Percentiles rank a stretch among this genome's conserved stretches.
phyloP scores from a whole-genome alignment of 805 yeast genomes.

The Candida wancherniae region DNA sequence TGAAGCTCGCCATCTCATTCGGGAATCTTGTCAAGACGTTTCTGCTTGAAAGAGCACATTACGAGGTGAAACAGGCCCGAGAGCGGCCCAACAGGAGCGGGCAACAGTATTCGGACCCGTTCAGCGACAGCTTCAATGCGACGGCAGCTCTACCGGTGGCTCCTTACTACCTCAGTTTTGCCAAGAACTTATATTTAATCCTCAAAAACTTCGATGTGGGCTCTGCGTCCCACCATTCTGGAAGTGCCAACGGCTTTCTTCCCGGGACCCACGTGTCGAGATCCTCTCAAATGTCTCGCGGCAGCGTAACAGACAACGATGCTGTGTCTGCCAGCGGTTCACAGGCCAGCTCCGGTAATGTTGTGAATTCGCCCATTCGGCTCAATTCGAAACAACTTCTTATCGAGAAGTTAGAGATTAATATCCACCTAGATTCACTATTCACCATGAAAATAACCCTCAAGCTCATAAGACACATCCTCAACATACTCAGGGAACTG shows the following conservation, averaged over 20 bases:
- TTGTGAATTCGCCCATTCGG: constrained; percentile 34
- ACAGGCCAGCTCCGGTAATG: constrained; percentile 3
- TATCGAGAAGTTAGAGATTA: constrained; percentile 41
- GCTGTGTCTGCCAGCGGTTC: constrained; percentile 2
- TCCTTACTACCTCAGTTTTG: constrained; percentile 29
- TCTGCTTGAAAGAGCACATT: constrained; percentile 30
- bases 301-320: constrained; percentile 1
- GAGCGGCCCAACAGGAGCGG: constrained; percentile 7
- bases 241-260: not conserved
- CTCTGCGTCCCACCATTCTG: constrained; percentile 3
- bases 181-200: constrained; percentile 27
- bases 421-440: constrained; percentile 35
- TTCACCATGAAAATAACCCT: constrained; percentile 35
- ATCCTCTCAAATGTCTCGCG: constrained; percentile 1
- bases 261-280: not conserved
- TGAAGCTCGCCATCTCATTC: constrained; percentile 39
- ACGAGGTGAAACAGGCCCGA: constrained; percentile 23
- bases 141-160: constrained; percentile 5
- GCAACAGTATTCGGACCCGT: constrained; percentile 11
- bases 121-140: constrained; percentile 8
- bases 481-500: constrained; percentile 24
- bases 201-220: constrained; percentile 41
- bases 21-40: constrained; percentile 37
- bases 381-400: constrained; percentile 37
- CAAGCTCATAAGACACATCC: constrained; percentile 25